Evolutionary conservation across 2,329 filamentous ascomycete genomes (phyloP).

Genomic region (Colletotrichum camelliae): DNA sequence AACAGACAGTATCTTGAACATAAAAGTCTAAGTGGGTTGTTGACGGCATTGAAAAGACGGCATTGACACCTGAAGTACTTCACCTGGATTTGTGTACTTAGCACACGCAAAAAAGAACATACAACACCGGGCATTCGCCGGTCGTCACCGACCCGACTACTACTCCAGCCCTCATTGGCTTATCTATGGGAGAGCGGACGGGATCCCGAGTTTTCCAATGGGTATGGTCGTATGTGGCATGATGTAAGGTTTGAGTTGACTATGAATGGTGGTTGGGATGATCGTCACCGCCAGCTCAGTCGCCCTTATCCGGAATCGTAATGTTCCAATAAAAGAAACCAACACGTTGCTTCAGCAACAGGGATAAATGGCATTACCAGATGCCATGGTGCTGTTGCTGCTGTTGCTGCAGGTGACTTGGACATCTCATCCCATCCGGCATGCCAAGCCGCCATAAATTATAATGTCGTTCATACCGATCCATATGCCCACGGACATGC

Average conservation of each 20-base stretch:
- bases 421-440: background rate
- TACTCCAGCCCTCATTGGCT: too few relatives aligned
- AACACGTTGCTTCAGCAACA: background rate
- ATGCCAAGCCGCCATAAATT: background rate
- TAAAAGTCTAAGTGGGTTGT: background rate
- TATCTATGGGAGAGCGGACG: background rate
- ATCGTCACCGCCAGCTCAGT: fast-evolving
- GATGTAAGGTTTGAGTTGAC: fast-evolving
- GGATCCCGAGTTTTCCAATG: background rate
- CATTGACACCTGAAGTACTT: background rate
- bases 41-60: background rate
- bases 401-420: fast-evolving
- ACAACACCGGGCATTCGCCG: background rate
- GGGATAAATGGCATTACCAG: too few relatives aligned
- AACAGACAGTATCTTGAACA: background rate
- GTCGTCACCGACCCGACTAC: too few relatives aligned
- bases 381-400: background rate
- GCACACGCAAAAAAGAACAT: background rate
- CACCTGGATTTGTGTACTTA: background rate
- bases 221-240: background rate
- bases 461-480: background rate
- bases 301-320: background rate
- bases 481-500: background rate
- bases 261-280: background rate
- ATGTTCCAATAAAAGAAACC: background rate